Percentiles rank a stretch among this genome's conserved stretches.
Conservation (phyloP, 2,329 filamentous ascomycete genomes). For the Pestalotiopsis sp. region DNA sequence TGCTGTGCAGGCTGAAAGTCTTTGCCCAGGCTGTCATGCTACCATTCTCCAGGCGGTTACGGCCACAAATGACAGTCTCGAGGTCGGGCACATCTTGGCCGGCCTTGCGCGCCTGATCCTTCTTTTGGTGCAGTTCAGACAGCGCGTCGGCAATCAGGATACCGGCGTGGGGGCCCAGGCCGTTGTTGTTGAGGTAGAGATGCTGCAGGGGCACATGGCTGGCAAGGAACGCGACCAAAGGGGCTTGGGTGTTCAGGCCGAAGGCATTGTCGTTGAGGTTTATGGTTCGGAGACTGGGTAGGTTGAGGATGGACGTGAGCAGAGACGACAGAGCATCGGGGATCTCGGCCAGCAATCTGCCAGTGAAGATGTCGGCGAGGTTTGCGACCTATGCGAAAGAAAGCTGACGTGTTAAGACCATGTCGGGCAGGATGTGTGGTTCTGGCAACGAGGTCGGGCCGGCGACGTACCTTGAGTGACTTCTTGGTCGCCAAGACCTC, state of each 20-base stretch:
- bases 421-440: not conserved
- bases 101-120: slow-evolving; percentile 72
- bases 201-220: slow-evolving; percentile 88
- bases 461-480: slow-evolving; percentile 63
- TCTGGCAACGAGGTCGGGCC: not conserved
- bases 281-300: slow-evolving; percentile 84
- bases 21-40: slow-evolving; percentile 96
- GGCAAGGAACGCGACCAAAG: slow-evolving; percentile 87
- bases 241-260: slow-evolving; percentile 90
- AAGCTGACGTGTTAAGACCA: slow-evolving; percentile 1
- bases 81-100: slow-evolving; percentile 76
- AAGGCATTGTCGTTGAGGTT: slow-evolving; percentile 99
- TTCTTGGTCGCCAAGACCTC: slow-evolving; percentile 83
- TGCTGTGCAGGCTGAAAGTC: slow-evolving; percentile 78
- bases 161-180: slow-evolving; percentile 87
- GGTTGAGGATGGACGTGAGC: slow-evolving; percentile 81
- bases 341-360: slow-evolving; percentile 89
- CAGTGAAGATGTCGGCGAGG: slow-evolving; percentile 96
- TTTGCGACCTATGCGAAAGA: slow-evolving; percentile 64
- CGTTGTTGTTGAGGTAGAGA: slow-evolving; percentile 97
- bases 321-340: slow-evolving; percentile 84
- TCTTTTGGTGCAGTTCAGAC: slow-evolving; percentile 78
- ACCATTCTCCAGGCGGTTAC: slow-evolving; percentile 93
- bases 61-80: slow-evolving; percentile 95
- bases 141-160: slow-evolving; percentile 88